phyloP scores from a whole-genome alignment of 305 asterid genomes.

The Striga hermonthica region DNA sequence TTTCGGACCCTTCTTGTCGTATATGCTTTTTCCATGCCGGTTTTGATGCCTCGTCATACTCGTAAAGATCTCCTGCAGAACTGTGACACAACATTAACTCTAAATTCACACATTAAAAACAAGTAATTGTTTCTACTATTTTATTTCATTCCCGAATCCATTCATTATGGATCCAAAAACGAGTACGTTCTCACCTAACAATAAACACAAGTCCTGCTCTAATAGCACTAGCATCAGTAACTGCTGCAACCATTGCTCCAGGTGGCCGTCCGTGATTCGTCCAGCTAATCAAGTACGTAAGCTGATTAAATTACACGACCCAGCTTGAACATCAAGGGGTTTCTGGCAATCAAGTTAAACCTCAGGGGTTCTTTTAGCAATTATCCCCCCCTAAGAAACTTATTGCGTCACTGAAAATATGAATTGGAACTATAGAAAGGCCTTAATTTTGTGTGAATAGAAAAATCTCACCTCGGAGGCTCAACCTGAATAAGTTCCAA shows the following conservation, averaged over 20 bases:
- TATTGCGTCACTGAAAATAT: no score
- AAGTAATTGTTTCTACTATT: neutral
- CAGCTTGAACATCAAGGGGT: neutral
- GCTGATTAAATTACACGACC: neutral
- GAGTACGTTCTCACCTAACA: slow-evolving; percentile 50
- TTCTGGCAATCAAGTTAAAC: neutral
- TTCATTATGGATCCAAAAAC: neutral
- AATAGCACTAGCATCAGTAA: slow-evolving; percentile 55
- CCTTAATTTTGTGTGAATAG: neutral
- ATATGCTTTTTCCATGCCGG: slow-evolving; percentile 93
- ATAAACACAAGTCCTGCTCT: slow-evolving; percentile 53
- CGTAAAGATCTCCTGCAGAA: slow-evolving; percentile 83
- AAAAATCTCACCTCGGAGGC: slow-evolving; percentile 51
- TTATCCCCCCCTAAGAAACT: neutral
- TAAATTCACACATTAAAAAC: slow-evolving; percentile 2
- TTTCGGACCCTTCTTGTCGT: slow-evolving; percentile 40
- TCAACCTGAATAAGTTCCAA: slow-evolving; percentile 54
- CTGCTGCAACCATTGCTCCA: slow-evolving; percentile 62
- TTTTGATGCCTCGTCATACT: slow-evolving; percentile 56
- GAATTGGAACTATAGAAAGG: neutral
- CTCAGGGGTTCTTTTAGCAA: neutral
- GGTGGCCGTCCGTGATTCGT: slow-evolving; percentile 73
- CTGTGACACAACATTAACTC: slow-evolving; percentile 40
- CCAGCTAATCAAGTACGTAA: slow-evolving; percentile 49
- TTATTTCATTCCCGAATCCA: neutral